Conservation (phyloP, 306 rosid genomes). For the Pachyrhizus erosus region DNA sequence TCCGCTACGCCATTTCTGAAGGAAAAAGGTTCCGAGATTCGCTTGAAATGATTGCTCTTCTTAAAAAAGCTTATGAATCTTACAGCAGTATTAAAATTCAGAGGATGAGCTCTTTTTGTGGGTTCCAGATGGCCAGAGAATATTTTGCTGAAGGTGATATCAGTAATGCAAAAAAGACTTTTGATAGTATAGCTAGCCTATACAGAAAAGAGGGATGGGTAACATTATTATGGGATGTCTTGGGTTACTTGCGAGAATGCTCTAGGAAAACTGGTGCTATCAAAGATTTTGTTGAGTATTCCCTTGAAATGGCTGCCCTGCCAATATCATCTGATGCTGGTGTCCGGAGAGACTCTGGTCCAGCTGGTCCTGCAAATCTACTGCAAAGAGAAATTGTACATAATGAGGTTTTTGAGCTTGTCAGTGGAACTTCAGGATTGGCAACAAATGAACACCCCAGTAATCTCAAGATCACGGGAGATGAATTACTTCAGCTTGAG, state of each 20-base stretch:
- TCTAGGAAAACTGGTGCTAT: conserved; percentile 63
- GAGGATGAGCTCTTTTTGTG: conserved; percentile 84
- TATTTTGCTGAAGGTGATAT: conserved; percentile 75
- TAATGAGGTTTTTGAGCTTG: conserved; percentile 77
- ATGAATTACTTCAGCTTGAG: conserved; percentile 77
- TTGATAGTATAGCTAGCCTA: conserved; percentile 73
- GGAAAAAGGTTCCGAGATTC: conserved; percentile 90
- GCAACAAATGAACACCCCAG: conserved; percentile 48
- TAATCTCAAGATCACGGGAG: conserved; percentile 59
- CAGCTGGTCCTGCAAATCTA: conserved; percentile 80
- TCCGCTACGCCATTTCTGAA: conserved; percentile 67
- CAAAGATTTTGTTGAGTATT: conserved; percentile 88
- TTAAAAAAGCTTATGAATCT: conserved; percentile 80
- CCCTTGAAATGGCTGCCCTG: conserved; percentile 96
- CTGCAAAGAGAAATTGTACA: conserved; percentile 76
- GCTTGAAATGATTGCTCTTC: conserved; percentile 82
- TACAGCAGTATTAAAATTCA: conserved; percentile 62
- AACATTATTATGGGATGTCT: conserved; percentile 88
- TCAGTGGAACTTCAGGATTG: conserved; percentile 55
- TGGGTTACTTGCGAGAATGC: conserved; percentile 92
- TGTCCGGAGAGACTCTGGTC: conserved; percentile 72
- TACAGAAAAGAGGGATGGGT: conserved; percentile 98
- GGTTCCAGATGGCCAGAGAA: conserved; percentile 87
- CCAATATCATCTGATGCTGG: conserved; percentile 69
- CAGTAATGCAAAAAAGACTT: conserved; percentile 66